Conservation (phyloP, 2,329 filamentous ascomycete genomes). For the Aspergillus awamori region DNA sequence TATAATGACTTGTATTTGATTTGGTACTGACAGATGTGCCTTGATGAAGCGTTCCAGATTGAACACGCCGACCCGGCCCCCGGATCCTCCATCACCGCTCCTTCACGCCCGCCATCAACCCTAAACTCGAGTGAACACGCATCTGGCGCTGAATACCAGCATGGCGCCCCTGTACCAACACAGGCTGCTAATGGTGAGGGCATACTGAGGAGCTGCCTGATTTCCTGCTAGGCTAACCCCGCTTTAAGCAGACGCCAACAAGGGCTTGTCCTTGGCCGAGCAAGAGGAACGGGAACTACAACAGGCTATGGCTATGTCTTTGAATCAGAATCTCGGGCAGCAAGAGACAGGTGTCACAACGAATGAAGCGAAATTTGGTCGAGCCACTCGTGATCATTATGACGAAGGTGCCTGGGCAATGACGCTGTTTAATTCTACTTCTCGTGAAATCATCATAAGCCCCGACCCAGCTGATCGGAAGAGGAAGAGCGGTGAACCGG, state of each 20-base stretch:
- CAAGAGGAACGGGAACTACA: slow-evolving; percentile 50
- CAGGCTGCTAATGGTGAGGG: slow-evolving; percentile 36
- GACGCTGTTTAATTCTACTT: slow-evolving; percentile 51
- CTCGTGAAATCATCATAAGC: slow-evolving; percentile 58
- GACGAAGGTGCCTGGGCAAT: slow-evolving; percentile 60
- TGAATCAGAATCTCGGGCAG: slow-evolving; percentile 44
- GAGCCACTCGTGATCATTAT: slow-evolving; percentile 58
- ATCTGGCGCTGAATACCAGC: slow-evolving; percentile 25
- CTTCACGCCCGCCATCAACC: slow-evolving; percentile 53
- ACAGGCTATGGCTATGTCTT: slow-evolving; percentile 51
- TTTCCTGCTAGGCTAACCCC: slow-evolving; percentile 21
- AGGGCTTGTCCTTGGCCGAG: slow-evolving; percentile 45
- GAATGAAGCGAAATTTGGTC: slow-evolving; percentile 53
- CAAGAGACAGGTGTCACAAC: slow-evolving; percentile 60
- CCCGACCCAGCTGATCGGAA: slow-evolving; percentile 54
- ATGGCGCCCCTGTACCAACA: slow-evolving; percentile 28
- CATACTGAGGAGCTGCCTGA: not conserved
- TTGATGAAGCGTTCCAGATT: slow-evolving; percentile 40
- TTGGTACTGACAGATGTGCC: slow-evolving; percentile 9
- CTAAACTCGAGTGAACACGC: slow-evolving; percentile 37
- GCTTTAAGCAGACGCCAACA: slow-evolving; percentile 26
- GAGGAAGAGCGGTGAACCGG: slow-evolving; percentile 54
- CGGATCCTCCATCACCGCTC: slow-evolving; percentile 41
- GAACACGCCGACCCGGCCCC: slow-evolving; percentile 41
- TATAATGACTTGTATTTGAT: slow-evolving; percentile 2